These are phyloP conservation scores for Brassica juncea DNA, from an alignment of 345 rosid species.

Conservation along the genomic window DNA sequence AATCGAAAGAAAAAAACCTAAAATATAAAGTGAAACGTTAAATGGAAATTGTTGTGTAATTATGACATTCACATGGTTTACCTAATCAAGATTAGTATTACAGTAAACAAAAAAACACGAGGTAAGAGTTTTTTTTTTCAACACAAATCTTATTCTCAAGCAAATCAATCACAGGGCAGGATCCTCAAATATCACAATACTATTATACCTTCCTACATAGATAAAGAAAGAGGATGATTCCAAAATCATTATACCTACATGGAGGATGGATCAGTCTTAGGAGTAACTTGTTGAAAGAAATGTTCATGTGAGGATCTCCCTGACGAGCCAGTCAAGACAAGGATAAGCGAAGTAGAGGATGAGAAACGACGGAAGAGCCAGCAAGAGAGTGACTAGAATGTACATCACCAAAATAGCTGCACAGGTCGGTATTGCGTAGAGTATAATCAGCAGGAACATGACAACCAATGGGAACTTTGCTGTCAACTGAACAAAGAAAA, in stretches of 20 bases:
- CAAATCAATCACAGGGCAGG: not conserved
- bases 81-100: not conserved
- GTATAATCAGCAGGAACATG: constrained; percentile 71
- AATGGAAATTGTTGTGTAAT: too few relatives aligned
- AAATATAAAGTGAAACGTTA: too few relatives aligned
- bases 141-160: constrained; percentile 20
- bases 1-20: too few relatives aligned
- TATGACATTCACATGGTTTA: too few relatives aligned
- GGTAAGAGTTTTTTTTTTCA: not conserved
- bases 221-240: not conserved
- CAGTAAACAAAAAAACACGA: not conserved
- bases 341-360: constrained; percentile 86
- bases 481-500: constrained; percentile 73
- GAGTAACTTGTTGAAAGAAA: not conserved
- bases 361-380: constrained; percentile 87
- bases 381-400: constrained; percentile 68
- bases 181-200: constrained; percentile 17
- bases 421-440: constrained; percentile 88
- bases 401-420: constrained; percentile 78
- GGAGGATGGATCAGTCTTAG: not conserved
- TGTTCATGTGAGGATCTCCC: constrained; percentile 69
- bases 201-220: constrained; percentile 9
- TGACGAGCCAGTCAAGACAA: constrained; percentile 87
- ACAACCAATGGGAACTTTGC: constrained; percentile 91
- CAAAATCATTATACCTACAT: constrained; percentile 15